Conservation (phyloP, 768 basidiomycete genomes). For the Mycena pura region DNA sequence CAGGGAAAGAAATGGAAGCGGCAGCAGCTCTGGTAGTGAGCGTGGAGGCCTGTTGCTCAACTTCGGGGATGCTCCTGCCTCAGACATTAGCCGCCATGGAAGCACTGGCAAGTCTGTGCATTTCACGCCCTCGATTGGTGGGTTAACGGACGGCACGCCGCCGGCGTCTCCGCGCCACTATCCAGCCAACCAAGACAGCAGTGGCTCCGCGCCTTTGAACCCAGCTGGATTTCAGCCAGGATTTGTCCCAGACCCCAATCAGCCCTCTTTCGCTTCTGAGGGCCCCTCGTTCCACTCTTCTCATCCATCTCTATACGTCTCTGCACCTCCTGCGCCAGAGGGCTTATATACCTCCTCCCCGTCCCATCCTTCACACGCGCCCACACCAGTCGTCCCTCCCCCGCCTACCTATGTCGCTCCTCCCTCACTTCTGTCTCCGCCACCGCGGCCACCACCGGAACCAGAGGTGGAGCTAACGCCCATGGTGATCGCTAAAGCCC, state of each 20-base stretch:
- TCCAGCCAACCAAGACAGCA: slow-evolving; percentile 4
- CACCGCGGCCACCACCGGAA: slow-evolving; percentile 35
- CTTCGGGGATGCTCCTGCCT: not conserved
- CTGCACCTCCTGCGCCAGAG: slow-evolving; percentile 19
- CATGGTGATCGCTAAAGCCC: slow-evolving; percentile 70
- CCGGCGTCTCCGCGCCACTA: slow-evolving; percentile 21
- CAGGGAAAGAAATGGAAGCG: slow-evolving; percentile 37
- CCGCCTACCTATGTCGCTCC: slow-evolving; percentile 28
- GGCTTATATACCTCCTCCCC: slow-evolving; percentile 12
- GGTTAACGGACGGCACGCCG: slow-evolving; percentile 20
- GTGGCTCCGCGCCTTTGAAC: not conserved
- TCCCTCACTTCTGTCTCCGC: slow-evolving; percentile 27
- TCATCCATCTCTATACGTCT: slow-evolving; percentile 26
- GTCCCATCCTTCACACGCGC: slow-evolving; percentile 27
- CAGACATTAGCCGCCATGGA: slow-evolving; percentile 31
- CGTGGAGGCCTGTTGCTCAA: slow-evolving; percentile 27
- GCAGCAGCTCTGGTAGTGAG: slow-evolving; percentile 33
- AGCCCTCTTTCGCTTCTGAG: slow-evolving; percentile 7
- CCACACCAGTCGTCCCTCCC: slow-evolving; percentile 35
- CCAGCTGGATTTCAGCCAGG: slow-evolving; percentile 23
- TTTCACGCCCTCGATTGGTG: slow-evolving; percentile 55
- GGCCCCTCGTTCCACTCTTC: no score
- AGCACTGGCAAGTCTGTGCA: slow-evolving; percentile 50
- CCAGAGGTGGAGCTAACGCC: slow-evolving; percentile 62
- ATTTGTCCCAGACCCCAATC: slow-evolving; percentile 25